Base-by-base conservation (phyloP, 2,329 filamentous ascomycete genomes). In the Trichoderma sp. region DNA sequence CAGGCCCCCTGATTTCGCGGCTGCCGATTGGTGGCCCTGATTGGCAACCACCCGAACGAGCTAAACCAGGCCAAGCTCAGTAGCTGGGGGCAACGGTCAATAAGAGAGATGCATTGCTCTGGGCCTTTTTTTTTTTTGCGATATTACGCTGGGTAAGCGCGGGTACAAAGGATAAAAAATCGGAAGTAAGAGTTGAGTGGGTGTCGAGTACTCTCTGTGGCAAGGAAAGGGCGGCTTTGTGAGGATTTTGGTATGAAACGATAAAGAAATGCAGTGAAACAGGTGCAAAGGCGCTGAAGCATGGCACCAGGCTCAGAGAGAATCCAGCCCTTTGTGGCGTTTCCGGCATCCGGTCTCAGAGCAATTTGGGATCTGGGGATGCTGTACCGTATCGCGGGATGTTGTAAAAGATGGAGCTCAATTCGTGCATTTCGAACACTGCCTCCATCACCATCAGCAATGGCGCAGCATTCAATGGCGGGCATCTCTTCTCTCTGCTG, bases 11-110 rank as follows among this genome's bases (percentile, higher is more conserved):
- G 29, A 34, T 15, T 57, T 65, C 37, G 61, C 52, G 32, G 61
- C n/a, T 57, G 22, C 61, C 61, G 61, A 65, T 57, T 65, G 52
- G 61, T 56, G 50, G 52, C 52, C 50, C 61, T 57, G 39, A 29
- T 56, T 45, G 13, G 10, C 39, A 64, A 64, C 61, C 50, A 50
- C 35, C 37, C 52, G 50, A 32, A 64, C 27, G 37, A 56, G 50
- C 59, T 52, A 63, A 29, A 45, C 52, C 27, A 34, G 35, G 50
- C 52, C 27, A 34, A 48, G 50, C 61, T 57, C 15, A 34, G 61
- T 57, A 54, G 61, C 61, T 64, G 61, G 61, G 50, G 50, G 50
- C 48, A 56, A 56, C 27, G 25, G 22, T 15, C n/a, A 37, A 37
- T 25, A 27, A n/a, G 35, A 45, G 50, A 61, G 59, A 53, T 63